These are phyloP conservation scores for Sporothrix dimorphospora DNA, from an alignment of 2,329 filamentous ascomycete species.

Conservation along the genomic window DNA sequence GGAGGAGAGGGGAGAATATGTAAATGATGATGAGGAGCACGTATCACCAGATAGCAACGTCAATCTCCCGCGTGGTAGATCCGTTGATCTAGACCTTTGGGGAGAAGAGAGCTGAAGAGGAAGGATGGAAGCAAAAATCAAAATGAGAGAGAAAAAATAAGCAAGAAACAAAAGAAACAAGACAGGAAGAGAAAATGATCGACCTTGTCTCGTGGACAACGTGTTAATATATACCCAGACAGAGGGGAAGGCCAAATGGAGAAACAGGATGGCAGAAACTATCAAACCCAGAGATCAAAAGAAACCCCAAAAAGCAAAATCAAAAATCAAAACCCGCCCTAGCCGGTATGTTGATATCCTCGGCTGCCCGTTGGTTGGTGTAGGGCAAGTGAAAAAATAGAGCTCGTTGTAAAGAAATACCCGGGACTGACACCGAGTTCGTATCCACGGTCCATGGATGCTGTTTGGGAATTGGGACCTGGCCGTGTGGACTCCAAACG, in stretches of 20 bases:
- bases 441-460: too few species aligned
- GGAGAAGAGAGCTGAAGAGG: neutral
- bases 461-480: too few species aligned
- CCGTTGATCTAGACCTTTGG: conserved; percentile 1
- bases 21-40: neutral
- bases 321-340: neutral
- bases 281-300: neutral
- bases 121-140: neutral
- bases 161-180: neutral
- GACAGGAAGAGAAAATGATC: neutral
- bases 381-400: neutral
- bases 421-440: neutral
- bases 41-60: neutral
- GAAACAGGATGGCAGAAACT: too few species aligned
- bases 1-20: neutral
- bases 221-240: conserved; percentile 1
- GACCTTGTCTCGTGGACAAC: neutral
- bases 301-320: neutral
- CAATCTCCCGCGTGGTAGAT: neutral
- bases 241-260: neutral
- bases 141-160: neutral
- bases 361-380: conserved; percentile 17
- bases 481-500: too few species aligned
- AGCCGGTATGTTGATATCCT: conserved; percentile 20
- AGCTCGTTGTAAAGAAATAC: neutral